Percentiles rank a stretch among this genome's conserved stretches.
These are phyloP conservation scores for Solanum habrochaites DNA, from an alignment of 257 asterid genomes.

Conservation along the genomic window DNA sequence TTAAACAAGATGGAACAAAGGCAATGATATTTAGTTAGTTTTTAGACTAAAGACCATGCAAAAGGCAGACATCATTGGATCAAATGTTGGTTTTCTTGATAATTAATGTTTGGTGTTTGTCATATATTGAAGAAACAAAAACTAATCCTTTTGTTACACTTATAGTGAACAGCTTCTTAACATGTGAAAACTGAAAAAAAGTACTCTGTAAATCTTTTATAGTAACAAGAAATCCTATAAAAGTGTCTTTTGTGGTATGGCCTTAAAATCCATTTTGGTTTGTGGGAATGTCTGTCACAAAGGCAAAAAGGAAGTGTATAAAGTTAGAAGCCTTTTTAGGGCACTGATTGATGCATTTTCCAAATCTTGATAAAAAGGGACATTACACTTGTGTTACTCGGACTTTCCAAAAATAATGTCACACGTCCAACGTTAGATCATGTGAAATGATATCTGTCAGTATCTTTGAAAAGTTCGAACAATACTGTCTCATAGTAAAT, in stretches of 20 bases:
- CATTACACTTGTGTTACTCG: too few relatives aligned
- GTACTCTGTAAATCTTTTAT: neutral
- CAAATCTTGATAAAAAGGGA: neutral
- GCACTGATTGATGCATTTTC: neutral
- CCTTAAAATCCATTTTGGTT: slow-evolving; percentile 1
- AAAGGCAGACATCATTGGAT: slow-evolving; percentile 58
- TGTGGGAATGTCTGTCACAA: slow-evolving; percentile 1
- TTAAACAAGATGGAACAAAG: neutral
- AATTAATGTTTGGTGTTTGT: neutral
- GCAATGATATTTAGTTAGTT: neutral
- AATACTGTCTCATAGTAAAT: neutral
- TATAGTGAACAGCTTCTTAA: neutral
- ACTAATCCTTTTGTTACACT: neutral
- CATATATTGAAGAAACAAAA: neutral
- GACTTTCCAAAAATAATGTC: neutral
- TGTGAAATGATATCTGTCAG: fast-evolving
- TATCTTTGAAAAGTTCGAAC: neutral
- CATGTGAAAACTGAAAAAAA: neutral
- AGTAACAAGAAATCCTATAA: neutral
- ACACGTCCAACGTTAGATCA: neutral
- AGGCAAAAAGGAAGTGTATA: neutral
- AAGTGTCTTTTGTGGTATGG: neutral
- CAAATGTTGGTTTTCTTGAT: slow-evolving; percentile 19
- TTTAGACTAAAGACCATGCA: neutral
- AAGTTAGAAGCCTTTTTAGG: slow-evolving; percentile 4